Percentiles rank a stretch among this genome's conserved stretches.
Evolutionary conservation across 179 eudicot species (phyloP).

Genomic region (Gypsophila paniculata): DNA sequence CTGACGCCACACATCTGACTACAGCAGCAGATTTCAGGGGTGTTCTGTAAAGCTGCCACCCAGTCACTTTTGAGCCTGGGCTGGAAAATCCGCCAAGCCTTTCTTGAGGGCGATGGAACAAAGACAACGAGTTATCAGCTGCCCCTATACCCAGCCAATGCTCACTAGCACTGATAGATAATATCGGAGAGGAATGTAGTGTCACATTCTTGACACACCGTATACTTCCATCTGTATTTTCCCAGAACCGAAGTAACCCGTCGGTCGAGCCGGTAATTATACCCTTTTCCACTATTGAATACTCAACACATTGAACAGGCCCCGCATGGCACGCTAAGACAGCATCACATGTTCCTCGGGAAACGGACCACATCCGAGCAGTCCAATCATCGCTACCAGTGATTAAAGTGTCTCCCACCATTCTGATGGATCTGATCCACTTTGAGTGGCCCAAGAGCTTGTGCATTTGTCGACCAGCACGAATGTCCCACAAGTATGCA

Average conservation of each 20-base stretch:
- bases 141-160: slow-evolving; percentile 98
- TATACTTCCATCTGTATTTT: slow-evolving; percentile 71
- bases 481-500: slow-evolving; percentile 89
- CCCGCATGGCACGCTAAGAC: slow-evolving; percentile 93
- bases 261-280: slow-evolving; percentile 87
- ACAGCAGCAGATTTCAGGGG: slow-evolving; percentile 86
- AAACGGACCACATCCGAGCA: slow-evolving; percentile 92
- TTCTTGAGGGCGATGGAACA: slow-evolving; percentile 85
- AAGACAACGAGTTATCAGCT: slow-evolving; percentile 95
- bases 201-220: slow-evolving; percentile 83
- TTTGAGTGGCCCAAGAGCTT: slow-evolving; percentile 82
- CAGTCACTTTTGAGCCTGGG: slow-evolving; percentile 54
- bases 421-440: slow-evolving; percentile 87
- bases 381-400: slow-evolving; percentile 99
- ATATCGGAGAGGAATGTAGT: slow-evolving; percentile 53
- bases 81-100: slow-evolving; percentile 51
- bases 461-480: slow-evolving; percentile 88
- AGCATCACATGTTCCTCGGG: slow-evolving; percentile 90
- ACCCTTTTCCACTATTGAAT: slow-evolving; percentile 70
- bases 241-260: slow-evolving; percentile 91
- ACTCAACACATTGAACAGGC: slow-evolving; percentile 73
- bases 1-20: slow-evolving; percentile 79
- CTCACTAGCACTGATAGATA: slow-evolving; percentile 80
- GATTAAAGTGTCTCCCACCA: slow-evolving; percentile 87
- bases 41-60: slow-evolving; percentile 96